Evolutionary conservation across 129 eudicot species (phyloP), one percentile per base, ranked within the genome.

Genomic region (Centella asiatica): DNA sequence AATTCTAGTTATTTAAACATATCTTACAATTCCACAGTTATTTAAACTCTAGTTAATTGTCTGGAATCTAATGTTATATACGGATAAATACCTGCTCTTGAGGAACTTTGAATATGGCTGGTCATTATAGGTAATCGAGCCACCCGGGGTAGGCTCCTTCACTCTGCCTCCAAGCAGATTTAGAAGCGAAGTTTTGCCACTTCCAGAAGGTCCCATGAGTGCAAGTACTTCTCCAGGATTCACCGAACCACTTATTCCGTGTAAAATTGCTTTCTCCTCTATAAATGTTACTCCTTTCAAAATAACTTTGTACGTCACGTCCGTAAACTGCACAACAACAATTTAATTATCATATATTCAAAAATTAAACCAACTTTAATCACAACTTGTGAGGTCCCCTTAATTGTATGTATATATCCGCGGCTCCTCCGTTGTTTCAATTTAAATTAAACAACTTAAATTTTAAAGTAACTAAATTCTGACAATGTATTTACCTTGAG

Each of bases 181-280:
- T 25, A 87, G 60, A 13, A 92, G 84, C 6, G 98, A 62, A 4
- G 95, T 87, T 67, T 92, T 92, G 57, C 98, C 98, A 24, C 98
- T 87, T 25, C 98, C 98, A 0, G 98, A 92, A 29, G 98, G 98
- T 17, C 98, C 98, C 98, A 92, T 92, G 37, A 92, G 72, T 4
- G 98, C 98, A 36, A 92, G 73, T 59, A 92, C 94, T 65, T 92
- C 98, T 22, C 95, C 98, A 5, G 98, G 98, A 70, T 79, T 64
- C 27, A 84, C 95, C 4, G 84, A 80, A 34, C 98, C 98, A 14
- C 72, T 77, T 44, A 92, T 87, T 56, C 95, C 95, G 49, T 77
- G 74, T n/a, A 92, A 44, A 58, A 87, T 84, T 5, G 87, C 82
- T 65, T 80, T 87, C 74, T 92, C 95, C 37, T 63, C 80, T 11